Evolutionary conservation across 257 asterid species (phyloP).

Genomic region (Solanum tarijense): DNA sequence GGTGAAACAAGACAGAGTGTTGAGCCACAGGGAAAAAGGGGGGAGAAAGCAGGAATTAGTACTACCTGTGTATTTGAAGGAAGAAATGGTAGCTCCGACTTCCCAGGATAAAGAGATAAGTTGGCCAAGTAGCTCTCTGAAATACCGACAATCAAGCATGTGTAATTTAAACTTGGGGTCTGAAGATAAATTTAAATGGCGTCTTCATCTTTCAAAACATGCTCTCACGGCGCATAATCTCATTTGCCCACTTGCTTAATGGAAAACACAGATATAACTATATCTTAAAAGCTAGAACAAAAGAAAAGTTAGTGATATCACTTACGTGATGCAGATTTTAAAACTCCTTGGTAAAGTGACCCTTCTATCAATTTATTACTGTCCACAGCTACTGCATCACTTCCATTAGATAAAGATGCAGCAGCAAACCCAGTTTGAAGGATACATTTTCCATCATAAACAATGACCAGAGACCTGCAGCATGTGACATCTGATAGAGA

Average conservation of each 20-base stretch:
- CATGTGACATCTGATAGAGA: constrained; percentile 74
- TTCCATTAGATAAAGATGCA: constrained; percentile 25
- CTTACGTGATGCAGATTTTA: constrained; percentile 84
- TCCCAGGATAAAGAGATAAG: constrained; percentile 89
- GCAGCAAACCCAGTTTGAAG: constrained; percentile 76
- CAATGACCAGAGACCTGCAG: constrained; percentile 71
- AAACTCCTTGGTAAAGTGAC: constrained; percentile 54
- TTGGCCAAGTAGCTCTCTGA: constrained; percentile 97
- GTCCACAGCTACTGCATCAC: constrained; percentile 44
- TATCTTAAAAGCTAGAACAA: constrained; percentile 5
- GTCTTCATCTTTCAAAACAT: neutral
- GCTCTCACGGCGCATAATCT: neutral
- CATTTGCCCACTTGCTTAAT: neutral
- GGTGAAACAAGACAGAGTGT: neutral
- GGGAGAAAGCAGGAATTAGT: neutral
- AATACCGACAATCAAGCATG: constrained; percentile 7
- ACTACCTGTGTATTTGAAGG: constrained; percentile 85
- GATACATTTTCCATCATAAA: constrained; percentile 63
- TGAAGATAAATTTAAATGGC: neutral
- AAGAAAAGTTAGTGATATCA: neutral
- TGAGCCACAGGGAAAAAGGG: neutral
- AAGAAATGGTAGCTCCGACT: constrained; percentile 79
- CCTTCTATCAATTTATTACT: constrained; percentile 54
- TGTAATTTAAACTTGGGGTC: neutral
- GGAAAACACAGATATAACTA: neutral